These are phyloP conservation scores for Closterium sp. DNA, from an alignment of 139 green algal species.

Conservation along the genomic window DNA sequence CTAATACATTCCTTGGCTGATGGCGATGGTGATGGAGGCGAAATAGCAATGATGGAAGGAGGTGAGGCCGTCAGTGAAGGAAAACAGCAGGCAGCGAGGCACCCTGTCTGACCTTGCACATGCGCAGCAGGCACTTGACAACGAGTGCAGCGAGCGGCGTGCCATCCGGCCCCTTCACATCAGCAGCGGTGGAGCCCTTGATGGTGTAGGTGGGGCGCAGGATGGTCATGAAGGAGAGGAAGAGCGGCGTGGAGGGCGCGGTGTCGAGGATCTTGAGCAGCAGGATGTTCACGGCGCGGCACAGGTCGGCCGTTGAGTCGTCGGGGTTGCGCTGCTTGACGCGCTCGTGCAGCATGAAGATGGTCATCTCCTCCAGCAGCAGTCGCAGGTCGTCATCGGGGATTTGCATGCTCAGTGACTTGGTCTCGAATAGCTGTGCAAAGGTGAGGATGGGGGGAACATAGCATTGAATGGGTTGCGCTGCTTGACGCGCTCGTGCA, in stretches of 20 bases:
- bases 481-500: constrained; percentile 63
- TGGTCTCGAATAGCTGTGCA: constrained; percentile 52
- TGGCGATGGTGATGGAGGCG: too few relatives aligned
- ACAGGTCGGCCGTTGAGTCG: constrained; percentile 13
- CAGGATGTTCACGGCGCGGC: constrained; percentile 85
- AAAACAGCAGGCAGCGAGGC: too few relatives aligned
- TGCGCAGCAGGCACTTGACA: constrained; percentile 91
- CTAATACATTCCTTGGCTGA: too few relatives aligned
- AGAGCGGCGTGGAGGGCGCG: constrained; percentile 64
- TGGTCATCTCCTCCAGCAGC: constrained; percentile 63
- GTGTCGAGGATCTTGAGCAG: constrained; percentile 91
- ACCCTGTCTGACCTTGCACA: too few relatives aligned
- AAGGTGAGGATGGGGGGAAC: too few relatives aligned
- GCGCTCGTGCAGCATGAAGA: constrained; percentile 67
- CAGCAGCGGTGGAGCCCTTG: not conserved
- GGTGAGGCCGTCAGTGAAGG: too few relatives aligned
- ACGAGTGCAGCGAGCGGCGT: constrained; percentile 70
- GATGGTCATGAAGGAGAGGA: constrained; percentile 75
- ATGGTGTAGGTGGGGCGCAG: constrained; percentile 54
- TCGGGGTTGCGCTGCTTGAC: constrained; percentile 51
- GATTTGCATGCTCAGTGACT: constrained; percentile 35
- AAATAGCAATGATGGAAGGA: too few relatives aligned
- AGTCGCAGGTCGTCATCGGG: constrained; percentile 51
- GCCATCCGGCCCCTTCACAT: constrained; percentile 3
- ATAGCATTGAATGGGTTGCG: too few relatives aligned